Base-by-base conservation (phyloP, 2,329 filamentous ascomycete genomes). In the Monosporascus cannonballus region DNA sequence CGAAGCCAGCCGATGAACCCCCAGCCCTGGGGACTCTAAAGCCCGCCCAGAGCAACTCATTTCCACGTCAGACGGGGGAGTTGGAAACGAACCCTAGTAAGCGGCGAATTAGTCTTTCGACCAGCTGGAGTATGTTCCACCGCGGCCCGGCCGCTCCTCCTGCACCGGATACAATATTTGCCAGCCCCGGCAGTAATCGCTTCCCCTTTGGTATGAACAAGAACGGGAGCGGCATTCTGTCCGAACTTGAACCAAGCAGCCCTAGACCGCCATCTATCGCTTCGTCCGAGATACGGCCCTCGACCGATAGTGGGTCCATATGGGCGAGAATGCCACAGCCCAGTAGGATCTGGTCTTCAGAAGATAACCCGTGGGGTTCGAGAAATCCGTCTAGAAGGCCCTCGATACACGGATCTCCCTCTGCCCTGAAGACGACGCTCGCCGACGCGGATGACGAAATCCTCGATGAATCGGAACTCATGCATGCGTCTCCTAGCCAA, bases 311-410 rank as follows among this genome's bases (percentile, higher is more conserved):
- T 56, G 81, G 84, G 47, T 87, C 86, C 24, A 89, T 91, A 55
- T 90, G 87, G 71, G 87, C 85, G 67, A 77, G 79, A 1, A 74
- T 75, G 37, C 85, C 57, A 6, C 61, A 81, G 54, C 69, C 69
- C 47, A 80, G 75, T 51, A 77, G 83, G 48, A 73, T 87, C 1
- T 94, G 87, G 86, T 88, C 89, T 5, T 69, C 73, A 0, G 75
- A 78, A n/a, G 74, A 76, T 34, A 71, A 71, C 24, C 69, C 72
- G 11, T 83, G 80, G 78, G 61, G 68, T 20, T 82, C 80, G 1
- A 76, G 88, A 39, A 87, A 84, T 61, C 85, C 87, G 7, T 96
- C 91, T 36, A 82, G 92, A 48, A 81, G 92, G 37, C 89, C 89
- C 15, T 96, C 90, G 1, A 76, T 90, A 7, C 89, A 94, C 54